A percentile compares a stretch with the other conserved stretches of the same genome.
Conservation (phyloP, 495 filamentous ascomycete genomes). For the Lophiotrema nucula region DNA sequence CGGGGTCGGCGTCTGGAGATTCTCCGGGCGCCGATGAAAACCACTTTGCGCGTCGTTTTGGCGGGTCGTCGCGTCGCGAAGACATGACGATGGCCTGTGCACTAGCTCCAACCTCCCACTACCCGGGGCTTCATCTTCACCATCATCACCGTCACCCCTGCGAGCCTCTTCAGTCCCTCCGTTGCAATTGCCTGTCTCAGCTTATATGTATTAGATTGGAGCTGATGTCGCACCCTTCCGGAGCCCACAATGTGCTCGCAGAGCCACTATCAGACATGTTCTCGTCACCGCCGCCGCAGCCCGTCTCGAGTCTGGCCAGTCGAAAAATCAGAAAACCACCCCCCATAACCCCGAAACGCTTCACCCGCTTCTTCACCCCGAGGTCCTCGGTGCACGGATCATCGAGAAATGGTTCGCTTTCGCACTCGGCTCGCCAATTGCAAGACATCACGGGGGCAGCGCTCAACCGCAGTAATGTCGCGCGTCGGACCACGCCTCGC, state of each 20-base stretch:
- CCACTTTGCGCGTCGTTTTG: conserved; percentile 2
- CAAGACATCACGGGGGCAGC: conserved; percentile 59
- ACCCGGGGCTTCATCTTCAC: background rate
- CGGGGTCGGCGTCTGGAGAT: conserved; percentile 27
- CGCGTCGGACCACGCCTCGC: conserved; percentile 9
- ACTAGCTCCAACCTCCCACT: conserved; percentile 14
- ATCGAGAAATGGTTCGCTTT: conserved; percentile 51
- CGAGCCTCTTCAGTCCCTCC: background rate
- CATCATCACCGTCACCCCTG: background rate
- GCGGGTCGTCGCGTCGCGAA: background rate
- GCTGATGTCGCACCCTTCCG: conserved; percentile 8
- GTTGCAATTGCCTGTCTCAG: background rate
- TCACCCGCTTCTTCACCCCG: conserved; percentile 82
- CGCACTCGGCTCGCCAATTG: conserved; percentile 54
- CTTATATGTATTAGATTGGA: too few relatives aligned
- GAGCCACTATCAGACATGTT: conserved; percentile 28
- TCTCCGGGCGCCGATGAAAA: conserved; percentile 18
- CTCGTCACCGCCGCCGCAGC: conserved; percentile 29
- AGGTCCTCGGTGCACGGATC: conserved; percentile 44
- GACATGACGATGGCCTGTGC: conserved; percentile 10
- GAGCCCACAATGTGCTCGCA: background rate
- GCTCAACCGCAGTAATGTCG: conserved; percentile 31
- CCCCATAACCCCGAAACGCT: conserved; percentile 51
- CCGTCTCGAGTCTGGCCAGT: conserved; percentile 19
- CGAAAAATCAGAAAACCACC: conserved; percentile 43